Conservation (phyloP, 2,329 filamentous ascomycete species). For the Aureobasidium mangrovei region DNA sequence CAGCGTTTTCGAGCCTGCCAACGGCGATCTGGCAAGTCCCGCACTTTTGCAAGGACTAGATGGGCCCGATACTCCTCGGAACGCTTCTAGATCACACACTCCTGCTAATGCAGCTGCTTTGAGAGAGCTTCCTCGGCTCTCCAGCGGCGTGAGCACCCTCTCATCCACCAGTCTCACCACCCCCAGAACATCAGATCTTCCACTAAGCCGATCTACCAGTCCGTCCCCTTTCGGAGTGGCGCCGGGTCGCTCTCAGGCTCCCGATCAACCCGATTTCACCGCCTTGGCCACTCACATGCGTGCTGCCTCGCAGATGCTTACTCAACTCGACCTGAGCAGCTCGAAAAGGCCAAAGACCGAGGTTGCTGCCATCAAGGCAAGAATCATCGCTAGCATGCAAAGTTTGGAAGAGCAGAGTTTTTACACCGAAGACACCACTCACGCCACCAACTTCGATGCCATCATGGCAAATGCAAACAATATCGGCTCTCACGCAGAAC, state of each 20-base stretch:
- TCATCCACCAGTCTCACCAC: slow-evolving; percentile 54
- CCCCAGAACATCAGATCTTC: slow-evolving; percentile 60
- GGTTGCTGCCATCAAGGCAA: slow-evolving; percentile 73
- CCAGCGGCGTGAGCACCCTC: slow-evolving; percentile 53
- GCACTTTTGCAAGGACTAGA: slow-evolving; percentile 52
- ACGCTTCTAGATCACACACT: slow-evolving; percentile 12
- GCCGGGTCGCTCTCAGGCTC: slow-evolving; percentile 43
- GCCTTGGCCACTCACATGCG: slow-evolving; percentile 81
- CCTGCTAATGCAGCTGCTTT: slow-evolving; percentile 17
- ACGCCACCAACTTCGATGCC: slow-evolving; percentile 67
- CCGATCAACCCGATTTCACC: slow-evolving; percentile 71
- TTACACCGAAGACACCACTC: slow-evolving; percentile 57
- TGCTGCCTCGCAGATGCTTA: slow-evolving; percentile 78
- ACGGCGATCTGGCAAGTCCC: slow-evolving; percentile 68
- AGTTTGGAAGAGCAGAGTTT: slow-evolving; percentile 79
- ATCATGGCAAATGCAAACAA: slow-evolving; percentile 68
- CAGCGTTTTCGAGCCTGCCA: slow-evolving; percentile 76
- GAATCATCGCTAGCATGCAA: slow-evolving; percentile 87
- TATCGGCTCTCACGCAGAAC: slow-evolving; percentile 38
- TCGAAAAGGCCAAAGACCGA: slow-evolving; percentile 72
- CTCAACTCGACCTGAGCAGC: slow-evolving; percentile 70
- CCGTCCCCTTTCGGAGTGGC: slow-evolving; percentile 56
- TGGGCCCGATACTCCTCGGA: slow-evolving; percentile 38
- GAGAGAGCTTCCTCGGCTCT: slow-evolving; percentile 43
- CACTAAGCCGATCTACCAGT: slow-evolving; percentile 59